Evolutionary conservation across 768 basidiomycete species (phyloP).

Genomic region (Boletus rubropictus): DNA sequence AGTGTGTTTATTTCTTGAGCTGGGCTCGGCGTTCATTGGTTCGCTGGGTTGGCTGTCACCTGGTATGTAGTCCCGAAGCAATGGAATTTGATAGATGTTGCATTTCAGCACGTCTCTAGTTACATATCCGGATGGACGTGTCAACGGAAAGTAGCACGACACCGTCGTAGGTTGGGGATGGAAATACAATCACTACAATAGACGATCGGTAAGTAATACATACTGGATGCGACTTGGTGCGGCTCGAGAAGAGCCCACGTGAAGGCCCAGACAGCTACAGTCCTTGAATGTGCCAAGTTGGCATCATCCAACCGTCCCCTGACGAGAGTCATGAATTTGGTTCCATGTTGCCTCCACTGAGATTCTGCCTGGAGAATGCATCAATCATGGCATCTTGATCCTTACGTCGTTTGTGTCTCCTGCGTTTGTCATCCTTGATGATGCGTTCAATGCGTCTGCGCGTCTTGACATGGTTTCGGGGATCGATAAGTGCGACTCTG

Average conservation of each 20-base stretch:
- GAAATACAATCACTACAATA: constrained; percentile 17
- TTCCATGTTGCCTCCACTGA: constrained; percentile 29
- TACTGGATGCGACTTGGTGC: constrained; percentile 11
- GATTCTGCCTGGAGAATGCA: constrained; percentile 58
- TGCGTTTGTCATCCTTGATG: constrained; percentile 82
- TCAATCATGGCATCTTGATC: constrained; percentile 81
- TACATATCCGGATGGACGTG: constrained; percentile 3
- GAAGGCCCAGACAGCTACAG: constrained; percentile 6
- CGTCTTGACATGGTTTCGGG: constrained; percentile 55
- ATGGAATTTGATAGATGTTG: not conserved
- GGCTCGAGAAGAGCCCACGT: constrained; percentile 1
- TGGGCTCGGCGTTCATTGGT: constrained; percentile 2
- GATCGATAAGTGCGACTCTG: constrained; percentile 62
- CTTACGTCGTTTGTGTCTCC: constrained; percentile 74
- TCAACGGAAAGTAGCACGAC: constrained; percentile 4
- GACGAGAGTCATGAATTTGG: constrained; percentile 21
- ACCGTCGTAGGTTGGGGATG: constrained; percentile 2
- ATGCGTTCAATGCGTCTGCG: constrained; percentile 70
- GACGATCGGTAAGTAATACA: constrained; percentile 23
- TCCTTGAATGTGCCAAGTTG: constrained; percentile 12
- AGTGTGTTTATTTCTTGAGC: constrained; percentile 6
- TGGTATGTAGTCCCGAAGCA: not conserved
- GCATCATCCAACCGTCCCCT: constrained; percentile 5
- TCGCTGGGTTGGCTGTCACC: not conserved
- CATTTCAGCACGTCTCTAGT: constrained; percentile 9